Evolutionary conservation across 805 yeast species (phyloP).

Genomic region (Komagataella pseudopastoris): DNA sequence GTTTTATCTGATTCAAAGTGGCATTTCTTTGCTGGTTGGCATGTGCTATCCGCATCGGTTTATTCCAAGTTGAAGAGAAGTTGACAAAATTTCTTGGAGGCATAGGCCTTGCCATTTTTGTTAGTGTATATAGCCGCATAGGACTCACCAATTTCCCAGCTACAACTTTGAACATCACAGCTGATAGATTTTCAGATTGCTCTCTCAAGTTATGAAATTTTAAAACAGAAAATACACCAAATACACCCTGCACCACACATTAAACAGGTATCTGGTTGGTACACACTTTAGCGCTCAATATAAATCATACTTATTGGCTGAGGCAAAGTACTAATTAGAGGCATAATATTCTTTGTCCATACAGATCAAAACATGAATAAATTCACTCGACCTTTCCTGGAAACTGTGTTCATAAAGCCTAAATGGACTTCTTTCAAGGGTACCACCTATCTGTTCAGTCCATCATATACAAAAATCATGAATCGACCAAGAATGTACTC

Average conservation of each 20-base stretch:
- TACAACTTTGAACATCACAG: neutral
- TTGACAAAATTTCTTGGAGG: neutral
- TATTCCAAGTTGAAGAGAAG: neutral
- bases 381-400: neutral
- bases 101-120: neutral
- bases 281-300: neutral
- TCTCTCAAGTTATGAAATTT: too few relatives aligned
- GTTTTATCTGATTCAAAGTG: constrained; percentile 64
- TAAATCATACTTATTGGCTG: neutral
- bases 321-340: neutral
- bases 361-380: neutral
- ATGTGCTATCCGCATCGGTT: neutral
- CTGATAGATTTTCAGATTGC: neutral
- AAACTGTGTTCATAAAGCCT: neutral
- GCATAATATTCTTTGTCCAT: neutral
- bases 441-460: neutral
- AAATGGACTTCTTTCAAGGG: neutral
- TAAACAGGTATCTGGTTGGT: neutral
- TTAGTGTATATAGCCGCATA: neutral
- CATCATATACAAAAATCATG: neutral
- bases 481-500: constrained; percentile 28
- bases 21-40: constrained; percentile 36
- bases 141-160: neutral
- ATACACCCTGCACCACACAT: neutral
- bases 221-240: neutral